Conservation (phyloP, 768 basidiomycete genomes). For the Xerocomellus chrysenteron region DNA sequence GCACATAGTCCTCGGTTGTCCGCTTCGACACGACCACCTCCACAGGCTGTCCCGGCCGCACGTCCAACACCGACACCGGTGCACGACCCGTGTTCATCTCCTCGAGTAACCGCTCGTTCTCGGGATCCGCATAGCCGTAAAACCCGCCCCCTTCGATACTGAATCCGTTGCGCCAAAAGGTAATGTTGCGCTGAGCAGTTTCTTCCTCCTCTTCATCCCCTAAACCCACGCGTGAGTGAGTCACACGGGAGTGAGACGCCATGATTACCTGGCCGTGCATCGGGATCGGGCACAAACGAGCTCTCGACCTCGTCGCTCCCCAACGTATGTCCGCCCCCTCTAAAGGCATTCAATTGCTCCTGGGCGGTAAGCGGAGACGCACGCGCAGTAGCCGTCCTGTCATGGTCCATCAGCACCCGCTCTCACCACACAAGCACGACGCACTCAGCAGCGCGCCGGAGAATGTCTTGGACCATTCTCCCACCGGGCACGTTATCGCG, state of each 20-base stretch:
- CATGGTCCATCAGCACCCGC: background rate
- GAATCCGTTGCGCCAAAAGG: constrained; percentile 94
- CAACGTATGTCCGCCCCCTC: constrained; percentile 73
- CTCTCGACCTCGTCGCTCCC: constrained; percentile 91
- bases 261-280: constrained; percentile 33
- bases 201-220: constrained; percentile 46
- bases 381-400: constrained; percentile 22
- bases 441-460: constrained; percentile 84
- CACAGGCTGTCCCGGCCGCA: constrained; percentile 75
- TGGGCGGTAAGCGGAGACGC: constrained; percentile 10
- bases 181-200: constrained; percentile 68
- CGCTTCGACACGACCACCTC: constrained; percentile 78
- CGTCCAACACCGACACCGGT: constrained; percentile 73
- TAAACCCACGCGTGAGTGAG: background rate
- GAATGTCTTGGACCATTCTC: constrained; percentile 63
- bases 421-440: background rate
- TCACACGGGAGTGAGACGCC: background rate
- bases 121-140: constrained; percentile 79
- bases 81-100: constrained; percentile 83
- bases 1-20: constrained; percentile 65
- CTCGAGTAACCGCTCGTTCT: constrained; percentile 61
- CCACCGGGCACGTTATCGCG: constrained; percentile 49
- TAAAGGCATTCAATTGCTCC: constrained; percentile 42
- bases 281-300: constrained; percentile 71
- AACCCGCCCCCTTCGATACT: constrained; percentile 86